phyloP scores from a whole-genome alignment of 2,329 filamentous ascomycete species.

The Apiospora pterosperma region DNA sequence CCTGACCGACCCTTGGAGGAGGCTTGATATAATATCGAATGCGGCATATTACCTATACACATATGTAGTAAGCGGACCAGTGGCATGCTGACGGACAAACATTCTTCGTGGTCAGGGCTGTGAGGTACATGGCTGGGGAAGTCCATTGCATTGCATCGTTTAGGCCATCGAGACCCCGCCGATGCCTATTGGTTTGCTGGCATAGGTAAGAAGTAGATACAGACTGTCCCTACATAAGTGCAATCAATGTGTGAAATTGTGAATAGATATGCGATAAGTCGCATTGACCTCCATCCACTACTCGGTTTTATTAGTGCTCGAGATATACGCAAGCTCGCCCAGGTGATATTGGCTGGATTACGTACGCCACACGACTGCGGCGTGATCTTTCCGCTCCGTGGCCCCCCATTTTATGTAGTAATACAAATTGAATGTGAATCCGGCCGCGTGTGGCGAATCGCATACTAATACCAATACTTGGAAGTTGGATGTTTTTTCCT shows the following conservation, averaged over 20 bases:
- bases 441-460: background rate
- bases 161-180: background rate
- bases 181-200: background rate
- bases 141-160: background rate
- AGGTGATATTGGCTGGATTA: background rate
- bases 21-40: background rate
- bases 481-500: background rate
- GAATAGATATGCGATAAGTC: conserved; percentile 2
- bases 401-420: background rate
- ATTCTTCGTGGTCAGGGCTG: background rate
- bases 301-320: background rate
- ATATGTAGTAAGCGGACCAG: background rate
- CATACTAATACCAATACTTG: too few relatives aligned
- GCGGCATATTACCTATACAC: background rate
- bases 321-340: background rate
- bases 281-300: background rate
- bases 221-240: too few relatives aligned
- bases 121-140: background rate
- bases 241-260: background rate
- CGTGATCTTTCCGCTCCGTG: background rate
- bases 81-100: background rate
- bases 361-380: background rate
- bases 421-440: background rate
- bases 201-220: too few relatives aligned
- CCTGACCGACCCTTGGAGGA: background rate